Percentiles rank a stretch among this genome's conserved stretches.
Evolutionary conservation across 2,329 filamentous ascomycete species (phyloP).

Genomic region (Microdochium bolleyi): DNA sequence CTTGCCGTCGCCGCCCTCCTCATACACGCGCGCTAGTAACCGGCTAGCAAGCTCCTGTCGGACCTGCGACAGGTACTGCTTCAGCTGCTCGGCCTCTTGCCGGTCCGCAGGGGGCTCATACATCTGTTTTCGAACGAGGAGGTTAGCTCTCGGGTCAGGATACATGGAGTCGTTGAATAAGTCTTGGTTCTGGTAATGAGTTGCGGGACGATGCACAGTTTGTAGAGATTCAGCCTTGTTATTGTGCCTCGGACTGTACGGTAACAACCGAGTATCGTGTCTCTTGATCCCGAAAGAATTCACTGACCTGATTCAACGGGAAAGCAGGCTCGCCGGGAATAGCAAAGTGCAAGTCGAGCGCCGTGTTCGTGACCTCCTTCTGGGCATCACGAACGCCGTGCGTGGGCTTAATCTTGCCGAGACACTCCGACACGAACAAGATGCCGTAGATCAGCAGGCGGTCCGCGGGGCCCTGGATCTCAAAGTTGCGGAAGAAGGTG

Average conservation of each 20-base stretch:
- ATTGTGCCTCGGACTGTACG: background rate
- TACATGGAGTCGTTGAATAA: background rate
- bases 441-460: slow-evolving; percentile 94
- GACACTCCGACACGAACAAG: slow-evolving; percentile 83
- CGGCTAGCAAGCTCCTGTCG: slow-evolving; percentile 82
- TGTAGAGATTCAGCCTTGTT: too few species aligned
- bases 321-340: slow-evolving; percentile 90
- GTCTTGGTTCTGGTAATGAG: too few species aligned
- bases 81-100: slow-evolving; percentile 80
- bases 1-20: slow-evolving; percentile 63
- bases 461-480: slow-evolving; percentile 94
- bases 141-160: too few species aligned
- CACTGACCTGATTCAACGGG: slow-evolving; percentile 74
- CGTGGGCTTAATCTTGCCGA: slow-evolving; percentile 75
- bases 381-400: slow-evolving; percentile 52
- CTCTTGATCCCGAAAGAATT: background rate
- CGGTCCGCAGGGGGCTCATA: slow-evolving; percentile 84
- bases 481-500: slow-evolving; percentile 98
- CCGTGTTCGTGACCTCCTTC: slow-evolving; percentile 79
- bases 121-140: slow-evolving; percentile 51
- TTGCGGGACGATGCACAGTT: too few species aligned
- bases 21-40: slow-evolving; percentile 80
- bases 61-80: slow-evolving; percentile 87
- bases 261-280: background rate
- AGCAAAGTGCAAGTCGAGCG: slow-evolving; percentile 88